Conservation (phyloP, 345 rosid genomes). For the Pistacia atlantica region DNA sequence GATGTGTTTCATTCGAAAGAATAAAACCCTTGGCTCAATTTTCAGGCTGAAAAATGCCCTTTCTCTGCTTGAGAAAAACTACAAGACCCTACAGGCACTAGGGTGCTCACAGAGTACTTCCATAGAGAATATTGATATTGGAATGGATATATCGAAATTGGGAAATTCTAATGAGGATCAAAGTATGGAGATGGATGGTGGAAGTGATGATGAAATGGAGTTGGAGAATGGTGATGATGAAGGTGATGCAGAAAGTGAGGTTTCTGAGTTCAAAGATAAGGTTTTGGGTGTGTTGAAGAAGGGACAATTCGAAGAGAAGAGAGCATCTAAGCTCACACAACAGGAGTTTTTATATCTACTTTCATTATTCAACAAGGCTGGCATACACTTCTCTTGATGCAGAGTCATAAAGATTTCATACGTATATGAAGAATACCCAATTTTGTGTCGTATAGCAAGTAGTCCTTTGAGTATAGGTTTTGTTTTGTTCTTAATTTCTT, state of each 20-base stretch:
- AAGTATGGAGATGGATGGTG: conserved; percentile 57
- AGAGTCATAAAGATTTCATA: neutral
- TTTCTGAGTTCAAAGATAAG: conserved; percentile 68
- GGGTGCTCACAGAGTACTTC: conserved; percentile 33
- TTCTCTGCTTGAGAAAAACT: conserved; percentile 73
- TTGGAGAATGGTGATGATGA: conserved; percentile 38
- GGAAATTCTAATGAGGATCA: conserved; percentile 42
- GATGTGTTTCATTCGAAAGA: conserved; percentile 86
- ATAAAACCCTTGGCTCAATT: conserved; percentile 82
- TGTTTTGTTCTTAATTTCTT: too few relatives aligned
- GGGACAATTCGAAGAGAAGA: conserved; percentile 71
- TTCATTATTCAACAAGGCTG: conserved; percentile 82
- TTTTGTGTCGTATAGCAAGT: conserved; percentile 19
- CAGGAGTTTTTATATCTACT: conserved; percentile 82
- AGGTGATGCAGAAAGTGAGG: conserved; percentile 44
- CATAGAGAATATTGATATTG: conserved; percentile 11
- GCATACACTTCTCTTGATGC: conserved; percentile 69
- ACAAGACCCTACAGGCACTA: conserved; percentile 73
- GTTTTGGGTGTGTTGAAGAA: conserved; percentile 56
- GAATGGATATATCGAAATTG: conserved; percentile 28
- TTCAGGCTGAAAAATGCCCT: conserved; percentile 75
- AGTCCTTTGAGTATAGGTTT: too few relatives aligned
- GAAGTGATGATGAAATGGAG: conserved; percentile 41
- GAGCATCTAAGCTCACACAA: conserved; percentile 73
- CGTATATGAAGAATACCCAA: neutral